Conservation (phyloP, 805 yeast genomes). For the Myxozyma sirexii region DNA sequence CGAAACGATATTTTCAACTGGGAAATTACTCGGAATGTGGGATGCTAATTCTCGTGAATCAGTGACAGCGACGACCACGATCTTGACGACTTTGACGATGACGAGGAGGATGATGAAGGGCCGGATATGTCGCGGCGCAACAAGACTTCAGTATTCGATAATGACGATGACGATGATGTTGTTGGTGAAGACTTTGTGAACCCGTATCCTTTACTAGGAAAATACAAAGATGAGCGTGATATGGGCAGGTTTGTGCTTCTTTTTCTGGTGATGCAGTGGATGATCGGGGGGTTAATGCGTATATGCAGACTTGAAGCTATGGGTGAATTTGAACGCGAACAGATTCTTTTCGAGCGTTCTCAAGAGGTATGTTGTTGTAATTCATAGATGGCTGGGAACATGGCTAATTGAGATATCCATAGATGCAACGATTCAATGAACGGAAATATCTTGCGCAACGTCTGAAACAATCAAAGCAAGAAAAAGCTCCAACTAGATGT, state of each 20-base stretch:
- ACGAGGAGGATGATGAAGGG: constrained; percentile 50
- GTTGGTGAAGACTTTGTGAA: constrained; percentile 48
- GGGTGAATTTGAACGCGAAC: constrained; percentile 93
- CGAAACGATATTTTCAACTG: no score
- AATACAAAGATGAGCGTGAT: constrained; percentile 82
- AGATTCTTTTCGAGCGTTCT: constrained; percentile 84
- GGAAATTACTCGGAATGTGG: neutral
- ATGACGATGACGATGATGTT: constrained; percentile 44
- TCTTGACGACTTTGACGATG: constrained; percentile 38
- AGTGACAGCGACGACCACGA: constrained; percentile 35
- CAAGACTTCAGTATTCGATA: constrained; percentile 34
- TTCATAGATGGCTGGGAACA: neutral
- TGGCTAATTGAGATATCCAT: neutral
- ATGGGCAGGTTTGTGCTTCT: constrained; percentile 47
- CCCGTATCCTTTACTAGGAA: constrained; percentile 94
- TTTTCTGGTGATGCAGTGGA: neutral
- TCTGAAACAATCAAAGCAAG: constrained; percentile 47
- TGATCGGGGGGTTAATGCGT: neutral
- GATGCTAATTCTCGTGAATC: neutral
- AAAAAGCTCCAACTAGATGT: constrained; percentile 34
- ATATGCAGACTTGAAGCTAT: constrained; percentile 55
- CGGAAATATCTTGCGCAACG: constrained; percentile 81
- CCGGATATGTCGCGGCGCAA: constrained; percentile 40
- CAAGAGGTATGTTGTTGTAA: constrained; percentile 56
- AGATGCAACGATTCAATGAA: constrained; percentile 82